Evolutionary conservation across 2,329 filamentous ascomycete species (phyloP).

Genomic region (Xylariaceae sp.): DNA sequence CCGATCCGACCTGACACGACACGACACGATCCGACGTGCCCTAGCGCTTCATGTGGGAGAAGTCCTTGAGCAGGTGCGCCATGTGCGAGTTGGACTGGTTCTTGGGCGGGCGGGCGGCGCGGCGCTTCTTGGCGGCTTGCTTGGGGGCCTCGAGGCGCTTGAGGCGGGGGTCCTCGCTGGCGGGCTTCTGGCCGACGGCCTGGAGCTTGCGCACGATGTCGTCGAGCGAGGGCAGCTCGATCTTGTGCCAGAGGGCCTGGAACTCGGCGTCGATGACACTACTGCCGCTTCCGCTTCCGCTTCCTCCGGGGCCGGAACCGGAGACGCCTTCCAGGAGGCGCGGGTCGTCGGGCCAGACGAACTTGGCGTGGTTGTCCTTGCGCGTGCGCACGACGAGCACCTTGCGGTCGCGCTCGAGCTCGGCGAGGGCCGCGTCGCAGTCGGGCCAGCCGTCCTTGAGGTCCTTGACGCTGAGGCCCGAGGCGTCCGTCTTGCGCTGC

Average conservation of each 20-base stretch:
- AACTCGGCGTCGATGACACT: conserved; percentile 89
- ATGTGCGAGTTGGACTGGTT: conserved; percentile 88
- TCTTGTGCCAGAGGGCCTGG: conserved; percentile 72
- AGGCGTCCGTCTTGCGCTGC: conserved; percentile 72
- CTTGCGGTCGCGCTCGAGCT: conserved; percentile 69
- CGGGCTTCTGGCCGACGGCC: conserved; percentile 73
- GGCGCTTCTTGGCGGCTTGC: conserved; percentile 56
- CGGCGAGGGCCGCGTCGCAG: conserved; percentile 69
- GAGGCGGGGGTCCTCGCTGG: conserved; percentile 66
- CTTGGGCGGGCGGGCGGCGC: conserved; percentile 65
- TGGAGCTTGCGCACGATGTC: conserved; percentile 68
- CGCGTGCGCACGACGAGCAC: conserved; percentile 83
- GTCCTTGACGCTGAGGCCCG: conserved; percentile 77
- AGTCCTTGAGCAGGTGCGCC: conserved; percentile 65
- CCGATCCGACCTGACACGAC: too few relatives aligned
- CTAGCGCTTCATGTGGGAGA: conserved; percentile 12
- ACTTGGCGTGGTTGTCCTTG: conserved; percentile 80
- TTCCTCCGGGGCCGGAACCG: too few relatives aligned
- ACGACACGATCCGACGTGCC: too few relatives aligned
- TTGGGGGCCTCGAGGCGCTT: conserved; percentile 49
- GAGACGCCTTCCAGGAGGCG: conserved; percentile 64
- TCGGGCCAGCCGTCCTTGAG: conserved; percentile 93
- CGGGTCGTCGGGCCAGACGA: conserved; percentile 84
- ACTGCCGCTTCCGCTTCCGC: too few relatives aligned
- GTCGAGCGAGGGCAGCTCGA: conserved; percentile 66